Base-by-base conservation (phyloP, 1,284 basidiomycete genomes). In the Sporisorium sorghi region DNA sequence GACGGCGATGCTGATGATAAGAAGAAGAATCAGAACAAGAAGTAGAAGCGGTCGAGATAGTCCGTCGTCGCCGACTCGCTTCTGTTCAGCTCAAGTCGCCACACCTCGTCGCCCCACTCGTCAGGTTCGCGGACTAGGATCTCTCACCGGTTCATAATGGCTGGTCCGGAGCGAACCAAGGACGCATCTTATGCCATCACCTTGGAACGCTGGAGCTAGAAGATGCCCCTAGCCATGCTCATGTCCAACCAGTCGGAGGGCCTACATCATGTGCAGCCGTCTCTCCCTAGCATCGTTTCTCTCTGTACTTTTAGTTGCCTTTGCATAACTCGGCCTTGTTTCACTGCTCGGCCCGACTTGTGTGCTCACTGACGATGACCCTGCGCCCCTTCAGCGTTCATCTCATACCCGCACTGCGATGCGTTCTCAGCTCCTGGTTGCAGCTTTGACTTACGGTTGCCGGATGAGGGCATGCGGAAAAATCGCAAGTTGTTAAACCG, bases 1-100 rank as follows among this genome's bases (percentile, higher is more conserved):
- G 97, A 97, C 48, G 90, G 88, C 21, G 93, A 91, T 77, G 90
- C 89, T 26, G 62, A 68, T 24, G 63, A 71, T 48, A 66, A 66
- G 56, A 71, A 76, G 63, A 76, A 72, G 58, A 73, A 73, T 52
- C 40, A 40, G 39, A 75, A 68, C 58, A 72, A 77, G 52, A 59
- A 69, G 51, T 71, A 58, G 53, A 51, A 8, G 21, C 11, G 8
- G n/a, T n/a, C n/a, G n/a, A n/a, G n/a, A n/a, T n/a, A n/a, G n/a
- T n/a, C n/a, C n/a, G n/a, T n/a, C n/a, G n/a, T n/a, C n/a, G n/a
- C n/a, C n/a, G n/a, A n/a, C n/a, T n/a, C n/a, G n/a, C n/a, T n/a
- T n/a, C n/a, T n/a, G n/a, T n/a, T n/a, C n/a, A n/a, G n/a, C n/a
- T n/a, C n/a, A n/a, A n/a, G n/a, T n/a, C n/a, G n/a, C n/a, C n/a